Evolutionary conservation across 805 yeast genomes (phyloP).

Genomic region (Helenozyma rhizophorensis): DNA sequence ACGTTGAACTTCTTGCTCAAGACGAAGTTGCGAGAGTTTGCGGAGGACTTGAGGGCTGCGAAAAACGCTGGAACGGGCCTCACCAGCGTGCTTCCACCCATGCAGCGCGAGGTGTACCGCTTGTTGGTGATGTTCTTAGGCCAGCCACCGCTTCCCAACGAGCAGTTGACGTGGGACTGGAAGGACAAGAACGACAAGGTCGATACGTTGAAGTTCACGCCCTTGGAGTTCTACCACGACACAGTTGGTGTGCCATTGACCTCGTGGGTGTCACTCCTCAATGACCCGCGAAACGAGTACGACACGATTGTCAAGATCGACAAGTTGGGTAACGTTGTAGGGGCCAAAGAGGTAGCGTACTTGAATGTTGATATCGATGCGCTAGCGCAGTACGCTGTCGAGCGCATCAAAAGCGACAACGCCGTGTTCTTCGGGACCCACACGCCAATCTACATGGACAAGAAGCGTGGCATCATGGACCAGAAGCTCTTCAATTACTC

Average conservation of each 20-base stretch:
- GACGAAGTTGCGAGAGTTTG: slow-evolving; percentile 19
- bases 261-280: slow-evolving; percentile 15
- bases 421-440: slow-evolving; percentile 21
- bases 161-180: slow-evolving; percentile 14
- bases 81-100: too few relatives aligned
- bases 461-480: slow-evolving; percentile 19
- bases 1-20: slow-evolving; percentile 16
- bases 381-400: slow-evolving; percentile 14
- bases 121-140: slow-evolving; percentile 19
- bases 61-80: slow-evolving; percentile 1
- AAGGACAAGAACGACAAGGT: slow-evolving; percentile 13
- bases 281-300: slow-evolving; percentile 19
- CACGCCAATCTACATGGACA: slow-evolving; percentile 19
- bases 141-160: slow-evolving; percentile 14
- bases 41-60: slow-evolving; percentile 13
- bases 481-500: slow-evolving; percentile 14
- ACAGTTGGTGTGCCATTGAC: slow-evolving; percentile 13
- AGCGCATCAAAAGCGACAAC: slow-evolving; percentile 11
- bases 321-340: slow-evolving; percentile 17
- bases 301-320: slow-evolving; percentile 14
- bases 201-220: slow-evolving; percentile 14
- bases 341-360: slow-evolving; percentile 15
- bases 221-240: slow-evolving; percentile 14
- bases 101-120: slow-evolving; percentile 18
- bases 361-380: slow-evolving; percentile 15